Percentiles rank a stretch among this genome's conserved stretches.
Conservation (phyloP, 108 stramenopile genomes). For the Asterionellopsis glacialis region DNA sequence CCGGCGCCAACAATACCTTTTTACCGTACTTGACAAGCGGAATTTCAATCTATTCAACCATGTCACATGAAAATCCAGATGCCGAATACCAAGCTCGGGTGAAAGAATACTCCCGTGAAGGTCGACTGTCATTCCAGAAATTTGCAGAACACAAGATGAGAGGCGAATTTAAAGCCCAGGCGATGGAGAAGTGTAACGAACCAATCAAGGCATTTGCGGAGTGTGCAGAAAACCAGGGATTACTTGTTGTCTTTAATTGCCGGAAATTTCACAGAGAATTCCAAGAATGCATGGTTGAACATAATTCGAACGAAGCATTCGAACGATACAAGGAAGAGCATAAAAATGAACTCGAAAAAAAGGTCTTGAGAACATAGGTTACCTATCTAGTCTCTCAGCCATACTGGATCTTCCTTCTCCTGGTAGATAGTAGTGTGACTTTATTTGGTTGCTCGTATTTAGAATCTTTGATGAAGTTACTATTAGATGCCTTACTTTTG, state of each 20-base stretch:
- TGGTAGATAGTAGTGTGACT: too few species aligned
- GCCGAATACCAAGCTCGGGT: too few species aligned
- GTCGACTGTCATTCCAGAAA: slow-evolving; percentile 52
- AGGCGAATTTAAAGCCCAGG: slow-evolving; percentile 74
- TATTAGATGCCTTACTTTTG: too few species aligned
- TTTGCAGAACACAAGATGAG: slow-evolving; percentile 84
- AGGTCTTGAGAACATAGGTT: slow-evolving; percentile 16
- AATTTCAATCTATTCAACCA: too few species aligned
- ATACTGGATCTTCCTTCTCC: too few species aligned
- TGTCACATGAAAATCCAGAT: too few species aligned
- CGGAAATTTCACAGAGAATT: slow-evolving; percentile 62
- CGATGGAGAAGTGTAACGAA: slow-evolving; percentile 67
- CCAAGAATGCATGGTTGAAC: slow-evolving; percentile 76
- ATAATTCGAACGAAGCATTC: slow-evolving; percentile 82
- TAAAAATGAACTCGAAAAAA: slow-evolving; percentile 34
- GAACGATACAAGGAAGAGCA: slow-evolving; percentile 66
- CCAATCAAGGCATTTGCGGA: slow-evolving; percentile 72
- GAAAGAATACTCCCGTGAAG: slow-evolving; percentile 25
- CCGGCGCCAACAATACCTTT: too few species aligned
- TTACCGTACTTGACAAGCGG: too few species aligned
- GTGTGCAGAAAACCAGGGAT: slow-evolving; percentile 76
- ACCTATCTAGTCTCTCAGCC: too few species aligned
- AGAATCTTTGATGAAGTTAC: too few species aligned
- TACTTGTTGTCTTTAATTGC: slow-evolving; percentile 83
- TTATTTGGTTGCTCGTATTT: too few species aligned